phyloP scores from a whole-genome alignment of 805 yeast genomes.

The Komagataella pseudopastoris region DNA sequence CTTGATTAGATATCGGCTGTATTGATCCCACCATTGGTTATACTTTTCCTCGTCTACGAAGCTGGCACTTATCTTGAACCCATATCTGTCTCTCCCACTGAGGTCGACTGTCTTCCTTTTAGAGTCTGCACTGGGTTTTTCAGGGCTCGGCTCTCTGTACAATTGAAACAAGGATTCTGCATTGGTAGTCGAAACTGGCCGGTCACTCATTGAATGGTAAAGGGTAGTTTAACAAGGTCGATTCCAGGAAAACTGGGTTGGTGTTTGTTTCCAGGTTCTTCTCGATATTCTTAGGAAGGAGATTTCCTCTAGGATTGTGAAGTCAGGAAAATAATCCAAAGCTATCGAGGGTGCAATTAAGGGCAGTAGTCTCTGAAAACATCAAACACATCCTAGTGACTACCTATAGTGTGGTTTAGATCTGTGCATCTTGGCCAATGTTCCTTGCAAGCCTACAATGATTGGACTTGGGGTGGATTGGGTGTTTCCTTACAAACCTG shows the following conservation, averaged over 20 bases:
- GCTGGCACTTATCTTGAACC: constrained; percentile 59
- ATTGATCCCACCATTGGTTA: constrained; percentile 63
- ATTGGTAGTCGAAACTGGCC: not conserved
- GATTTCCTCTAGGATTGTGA: not conserved
- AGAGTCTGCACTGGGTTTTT: not conserved
- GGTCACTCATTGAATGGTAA: not conserved
- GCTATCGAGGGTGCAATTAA: too few species aligned
- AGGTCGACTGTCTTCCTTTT: not conserved
- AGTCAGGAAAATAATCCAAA: not conserved
- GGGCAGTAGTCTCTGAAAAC: too few species aligned
- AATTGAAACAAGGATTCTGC: not conserved
- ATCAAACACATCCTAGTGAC: too few species aligned
- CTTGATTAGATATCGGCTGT: constrained; percentile 46
- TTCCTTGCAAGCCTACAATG: too few species aligned
- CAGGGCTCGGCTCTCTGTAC: not conserved
- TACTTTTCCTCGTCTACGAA: constrained; percentile 42
- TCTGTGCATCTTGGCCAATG: too few species aligned
- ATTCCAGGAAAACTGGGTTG: not conserved
- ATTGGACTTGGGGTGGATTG: too few species aligned
- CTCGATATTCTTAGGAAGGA: not conserved
- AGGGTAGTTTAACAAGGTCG: not conserved
- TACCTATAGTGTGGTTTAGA: too few species aligned
- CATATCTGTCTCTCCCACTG: constrained; percentile 60
- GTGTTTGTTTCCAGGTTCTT: not conserved
- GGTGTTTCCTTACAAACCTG: too few species aligned